Evolutionary conservation across 306 rosid species (phyloP).

Genomic region (Acacia crassicarpa): DNA sequence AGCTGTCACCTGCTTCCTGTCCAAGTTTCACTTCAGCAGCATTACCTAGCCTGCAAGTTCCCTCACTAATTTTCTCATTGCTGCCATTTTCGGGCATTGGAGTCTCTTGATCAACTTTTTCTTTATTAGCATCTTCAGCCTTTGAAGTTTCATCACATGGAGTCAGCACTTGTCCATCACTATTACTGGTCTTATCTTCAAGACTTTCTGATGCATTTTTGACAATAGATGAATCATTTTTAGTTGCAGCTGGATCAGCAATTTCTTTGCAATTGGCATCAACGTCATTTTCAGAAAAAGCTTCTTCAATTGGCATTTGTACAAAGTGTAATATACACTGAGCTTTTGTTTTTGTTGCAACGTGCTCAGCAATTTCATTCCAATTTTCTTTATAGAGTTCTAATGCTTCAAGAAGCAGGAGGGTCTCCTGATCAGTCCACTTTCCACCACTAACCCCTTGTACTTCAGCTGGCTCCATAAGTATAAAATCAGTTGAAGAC

Average conservation of each 20-base stretch:
- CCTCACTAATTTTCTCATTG: slow-evolving; percentile 41
- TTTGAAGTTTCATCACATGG: slow-evolving; percentile 41
- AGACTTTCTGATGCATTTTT: slow-evolving; percentile 47
- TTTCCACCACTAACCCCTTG: slow-evolving; percentile 74
- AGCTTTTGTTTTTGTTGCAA: slow-evolving; percentile 82
- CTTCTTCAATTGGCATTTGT: slow-evolving; percentile 84
- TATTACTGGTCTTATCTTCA: slow-evolving; percentile 41
- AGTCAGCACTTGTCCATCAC: slow-evolving; percentile 40
- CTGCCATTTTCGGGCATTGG: slow-evolving; percentile 39
- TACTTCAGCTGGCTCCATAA: slow-evolving; percentile 81
- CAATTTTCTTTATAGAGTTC: slow-evolving; percentile 82
- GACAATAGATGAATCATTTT: slow-evolving; percentile 45
- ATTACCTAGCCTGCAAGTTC: slow-evolving; percentile 41
- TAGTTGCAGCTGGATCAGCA: slow-evolving; percentile 43
- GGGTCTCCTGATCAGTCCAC: slow-evolving; percentile 90
- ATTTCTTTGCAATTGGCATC: slow-evolving; percentile 50
- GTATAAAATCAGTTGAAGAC: slow-evolving; percentile 72
- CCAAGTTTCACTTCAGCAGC: slow-evolving; percentile 35
- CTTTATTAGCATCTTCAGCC: slow-evolving; percentile 45
- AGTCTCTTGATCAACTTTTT: slow-evolving; percentile 39
- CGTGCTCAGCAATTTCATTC: slow-evolving; percentile 88
- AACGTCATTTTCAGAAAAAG: slow-evolving; percentile 57
- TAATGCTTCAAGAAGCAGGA: slow-evolving; percentile 82
- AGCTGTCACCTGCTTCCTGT: slow-evolving; percentile 41
- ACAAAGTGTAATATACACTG: slow-evolving; percentile 82